phyloP scores from a whole-genome alignment of 1,139 yeast species.

The Debaryomyces udenii region DNA sequence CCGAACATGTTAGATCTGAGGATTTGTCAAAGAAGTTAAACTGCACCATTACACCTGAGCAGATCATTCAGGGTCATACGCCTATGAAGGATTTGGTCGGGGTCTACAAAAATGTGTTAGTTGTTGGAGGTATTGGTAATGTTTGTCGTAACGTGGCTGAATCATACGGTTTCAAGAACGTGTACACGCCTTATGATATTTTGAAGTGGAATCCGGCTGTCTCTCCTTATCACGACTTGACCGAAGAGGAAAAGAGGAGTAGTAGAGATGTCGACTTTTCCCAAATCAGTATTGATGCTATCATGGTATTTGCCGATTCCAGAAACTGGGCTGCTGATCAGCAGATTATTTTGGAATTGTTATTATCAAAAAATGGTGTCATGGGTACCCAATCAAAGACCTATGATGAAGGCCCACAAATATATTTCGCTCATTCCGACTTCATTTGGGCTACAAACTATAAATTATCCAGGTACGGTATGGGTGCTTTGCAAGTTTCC shows the following conservation, averaged over 20 bases:
- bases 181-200: slow-evolving; percentile 75
- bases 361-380: slow-evolving; percentile 72
- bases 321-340: slow-evolving; percentile 92
- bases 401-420: slow-evolving; percentile 75
- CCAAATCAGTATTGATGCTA: slow-evolving; percentile 65
- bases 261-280: slow-evolving; percentile 67
- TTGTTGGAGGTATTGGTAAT: slow-evolving; percentile 84
- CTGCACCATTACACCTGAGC: slow-evolving; percentile 67
- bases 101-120: slow-evolving; percentile 69
- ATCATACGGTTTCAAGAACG: slow-evolving; percentile 75
- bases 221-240: slow-evolving; percentile 74
- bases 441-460: slow-evolving; percentile 89
- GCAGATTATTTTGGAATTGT: slow-evolving; percentile 78
- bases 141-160: slow-evolving; percentile 80
- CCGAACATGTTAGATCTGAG: slow-evolving; percentile 69
- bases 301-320: slow-evolving; percentile 79
- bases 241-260: slow-evolving; percentile 65
- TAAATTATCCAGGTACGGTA: slow-evolving; percentile 77
- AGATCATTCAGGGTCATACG: slow-evolving; percentile 86
- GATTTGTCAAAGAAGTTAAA: slow-evolving; percentile 65
- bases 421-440: slow-evolving; percentile 86
- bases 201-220: slow-evolving; percentile 87
- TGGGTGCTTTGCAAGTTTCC: slow-evolving; percentile 88
- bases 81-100: slow-evolving; percentile 81
- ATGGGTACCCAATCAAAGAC: slow-evolving; percentile 79